Percentiles rank a stretch among this genome's conserved stretches.
Evolutionary conservation across 208 protist genomes (phyloP).

Genomic region (Trypanosoma lewisi): DNA sequence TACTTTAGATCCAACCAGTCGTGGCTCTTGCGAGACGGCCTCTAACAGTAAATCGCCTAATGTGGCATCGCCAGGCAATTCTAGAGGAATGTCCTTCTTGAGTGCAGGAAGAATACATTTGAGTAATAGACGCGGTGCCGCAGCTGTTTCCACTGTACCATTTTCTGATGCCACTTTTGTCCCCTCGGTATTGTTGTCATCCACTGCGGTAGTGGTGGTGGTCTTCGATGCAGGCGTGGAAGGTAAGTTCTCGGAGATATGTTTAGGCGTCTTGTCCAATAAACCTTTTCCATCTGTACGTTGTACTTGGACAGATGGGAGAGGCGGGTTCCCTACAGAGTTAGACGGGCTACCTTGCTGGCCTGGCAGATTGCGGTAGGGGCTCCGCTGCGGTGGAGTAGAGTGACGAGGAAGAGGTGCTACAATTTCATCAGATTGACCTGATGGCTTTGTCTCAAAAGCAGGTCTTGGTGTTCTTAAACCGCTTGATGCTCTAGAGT

Average conservation of each 20-base stretch:
- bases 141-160: neutral
- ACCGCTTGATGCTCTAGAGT: neutral
- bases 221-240: conserved; percentile 1
- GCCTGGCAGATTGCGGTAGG: neutral
- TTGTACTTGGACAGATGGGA: neutral
- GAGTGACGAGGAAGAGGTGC: neutral
- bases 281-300: neutral
- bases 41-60: conserved; percentile 46
- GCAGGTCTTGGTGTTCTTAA: neutral
- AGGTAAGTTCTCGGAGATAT: neutral
- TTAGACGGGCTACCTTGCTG: neutral
- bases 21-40: conserved; percentile 29
- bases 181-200: neutral
- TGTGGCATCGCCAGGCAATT: conserved; percentile 45
- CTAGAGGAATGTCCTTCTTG: conserved; percentile 29
- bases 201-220: neutral
- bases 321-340: neutral
- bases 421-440: neutral
- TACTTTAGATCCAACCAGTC: conserved; percentile 35
- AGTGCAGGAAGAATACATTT: conserved; percentile 33
- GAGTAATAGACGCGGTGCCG: neutral
- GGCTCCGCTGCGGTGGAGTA: conserved; percentile 12
- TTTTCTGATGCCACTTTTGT: neutral
- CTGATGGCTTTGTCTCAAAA: neutral
- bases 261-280: neutral